Percentiles rank a stretch among this genome's conserved stretches.
These are phyloP conservation scores for Aspergillus ochraceus DNA, from an alignment of 2,329 filamentous ascomycete species.

Conservation along the genomic window DNA sequence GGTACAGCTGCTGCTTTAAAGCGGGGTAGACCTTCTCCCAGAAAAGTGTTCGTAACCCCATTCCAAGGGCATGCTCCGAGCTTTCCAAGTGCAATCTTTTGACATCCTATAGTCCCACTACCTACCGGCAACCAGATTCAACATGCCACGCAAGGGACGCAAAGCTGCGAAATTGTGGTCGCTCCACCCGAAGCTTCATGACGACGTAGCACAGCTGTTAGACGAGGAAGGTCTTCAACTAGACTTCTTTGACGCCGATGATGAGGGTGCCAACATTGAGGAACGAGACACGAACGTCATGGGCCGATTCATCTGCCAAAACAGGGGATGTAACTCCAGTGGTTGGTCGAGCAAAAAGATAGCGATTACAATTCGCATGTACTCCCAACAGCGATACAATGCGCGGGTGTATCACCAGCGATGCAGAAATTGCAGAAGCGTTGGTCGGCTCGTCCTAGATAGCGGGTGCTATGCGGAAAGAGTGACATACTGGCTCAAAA, in stretches of 20 bases:
- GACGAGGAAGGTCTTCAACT: conserved; percentile 16
- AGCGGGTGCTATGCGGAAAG: conserved; percentile 43
- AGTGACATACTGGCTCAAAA: conserved; percentile 46
- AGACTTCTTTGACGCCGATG: conserved; percentile 13
- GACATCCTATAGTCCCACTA: conserved; percentile 7
- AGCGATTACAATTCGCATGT: conserved; percentile 46
- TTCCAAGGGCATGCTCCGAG: conserved; percentile 13
- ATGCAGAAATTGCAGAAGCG: conserved; percentile 38
- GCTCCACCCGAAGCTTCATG: conserved; percentile 19
- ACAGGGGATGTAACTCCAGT: conserved; percentile 26
- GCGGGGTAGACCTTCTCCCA: conserved; percentile 10
- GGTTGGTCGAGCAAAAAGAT: conserved; percentile 45
- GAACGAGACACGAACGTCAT: conserved; percentile 39
- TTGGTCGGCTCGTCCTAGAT: conserved; percentile 37
- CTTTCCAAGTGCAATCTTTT: conserved; percentile 9
- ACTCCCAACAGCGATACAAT: conserved; percentile 41
- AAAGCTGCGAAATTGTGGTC: conserved; percentile 15
- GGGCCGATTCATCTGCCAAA: conserved; percentile 43
- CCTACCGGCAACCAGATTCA: conserved; percentile 4
- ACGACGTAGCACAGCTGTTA: conserved; percentile 16
- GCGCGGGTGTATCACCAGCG: conserved; percentile 47
- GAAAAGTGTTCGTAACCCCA: conserved; percentile 7
- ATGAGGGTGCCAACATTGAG: conserved; percentile 12
- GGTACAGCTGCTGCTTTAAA: conserved; percentile 10
- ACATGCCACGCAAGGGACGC: conserved; percentile 14